Base-by-base conservation (phyloP, 2,329 filamentous ascomycete genomes). In the Aureobasidium uvarum region DNA sequence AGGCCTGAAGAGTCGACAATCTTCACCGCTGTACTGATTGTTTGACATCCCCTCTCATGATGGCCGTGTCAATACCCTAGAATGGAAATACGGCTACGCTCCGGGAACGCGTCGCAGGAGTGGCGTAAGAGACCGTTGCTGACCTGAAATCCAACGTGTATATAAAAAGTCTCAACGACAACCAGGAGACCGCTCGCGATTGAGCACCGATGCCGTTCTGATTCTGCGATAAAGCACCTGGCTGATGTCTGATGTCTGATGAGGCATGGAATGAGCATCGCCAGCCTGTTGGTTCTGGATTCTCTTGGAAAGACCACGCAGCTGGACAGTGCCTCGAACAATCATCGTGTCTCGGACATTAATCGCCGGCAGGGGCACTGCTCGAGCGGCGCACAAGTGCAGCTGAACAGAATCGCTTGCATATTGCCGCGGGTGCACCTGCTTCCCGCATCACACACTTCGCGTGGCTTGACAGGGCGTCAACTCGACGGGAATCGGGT, bases 111-210 rank as follows among this genome's bases (percentile, higher is more conserved):
- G 56, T 58, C 56, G 28, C n/a, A 52, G 33, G 25, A 28, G 56
- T 60, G 56, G 56, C 56, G 56, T 38, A 46, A 20, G 43, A 10
- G 18, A n/a, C 56, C 41, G 52, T 55, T 58, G 54, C 38, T 58
- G 38, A 20, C 54, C 18, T 58, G 38, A 31, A 41, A 33, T 45
- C 39, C 54, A 58, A 58, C 54, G 54, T 58, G 23, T 33, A 58
- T 43, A 60, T 60, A 60, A 60, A 60, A 60, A 60, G 56, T 60
- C 56, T 60, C 56, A 60, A 60, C 56, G 56, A 36, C 56, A 48
- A 60, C 56, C 56, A 60, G 55, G 7, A 6, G 25, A 41, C 23
- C 23, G 55, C 20, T 55, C 16, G 14, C 5, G 13, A 13, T 2
- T 46, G 54, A 31, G 25, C n/a, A 23, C 38, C 31, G 54, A n/a